Base-by-base conservation (phyloP, 1,139 yeast species). In the Zygosaccharomyces sapae region DNA sequence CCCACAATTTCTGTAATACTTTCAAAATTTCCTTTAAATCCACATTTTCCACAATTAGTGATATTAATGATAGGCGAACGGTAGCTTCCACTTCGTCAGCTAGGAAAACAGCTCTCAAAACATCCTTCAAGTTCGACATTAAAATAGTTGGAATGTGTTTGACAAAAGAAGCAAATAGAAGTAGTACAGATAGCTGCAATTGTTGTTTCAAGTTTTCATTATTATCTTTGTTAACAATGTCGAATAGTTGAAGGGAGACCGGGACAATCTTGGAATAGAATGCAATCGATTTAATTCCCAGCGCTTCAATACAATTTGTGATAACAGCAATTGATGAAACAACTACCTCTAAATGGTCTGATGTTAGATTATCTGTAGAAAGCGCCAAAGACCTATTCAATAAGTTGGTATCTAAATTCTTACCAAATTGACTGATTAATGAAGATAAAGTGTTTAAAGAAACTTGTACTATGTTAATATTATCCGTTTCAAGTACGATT, bases 201-300 rank as follows among this genome's bases (percentile, higher is more conserved):
- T 65, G 66, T 27, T 61, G 63, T 48, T 55, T 67, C 34, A 69
- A 51, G 10, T 55, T 59, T 3, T 49, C 53, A 13, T 63, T 69
- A 7, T 55, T 59, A 30, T 70, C 62, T 44, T 68, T 68, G 41
- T 60, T 61, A n/a, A 71, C 62, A 12, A 63, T 55, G 20, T 70
- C 70, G 72, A 87, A 83, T 41, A 87, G 75, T 35, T 72, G 69
- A 51, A 88, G 74, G 6, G 87, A 74, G 10, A 87, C 86, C 10
- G 92, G 89, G 50, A 92, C 79, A 59, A 90, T 81, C 66, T 82
- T 83, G 29, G 96, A 87, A 73, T 88, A 87, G 60, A 76, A 79
- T 5, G 96, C 94, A 65, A 92, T 84, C 50, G 84, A 76, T 61
- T 88, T 86, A 24, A 95, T 92, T 41, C 98, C 98, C 44, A 90